Percentiles rank a stretch among this genome's conserved stretches.
phyloP scores from a whole-genome alignment of 805 yeast genomes.

The Metschnikowia proteae region DNA sequence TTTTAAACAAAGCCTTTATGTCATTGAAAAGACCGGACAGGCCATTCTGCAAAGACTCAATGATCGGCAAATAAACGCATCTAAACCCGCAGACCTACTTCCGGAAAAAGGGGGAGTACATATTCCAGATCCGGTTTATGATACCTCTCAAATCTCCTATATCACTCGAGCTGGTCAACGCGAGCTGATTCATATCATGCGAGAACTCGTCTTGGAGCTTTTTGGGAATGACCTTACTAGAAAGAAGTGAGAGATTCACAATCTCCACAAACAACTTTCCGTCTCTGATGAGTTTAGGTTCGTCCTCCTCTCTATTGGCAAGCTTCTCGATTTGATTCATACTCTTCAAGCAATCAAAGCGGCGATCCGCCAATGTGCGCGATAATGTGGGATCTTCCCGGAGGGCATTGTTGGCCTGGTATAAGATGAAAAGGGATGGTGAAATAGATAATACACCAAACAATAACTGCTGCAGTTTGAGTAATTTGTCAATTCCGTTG shows the following conservation, averaged over 20 bases:
- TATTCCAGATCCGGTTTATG: slow-evolving; percentile 58
- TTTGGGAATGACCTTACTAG: slow-evolving; percentile 48
- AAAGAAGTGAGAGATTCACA: slow-evolving; percentile 50
- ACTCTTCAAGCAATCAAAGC: slow-evolving; percentile 35
- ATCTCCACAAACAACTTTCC: slow-evolving; percentile 70
- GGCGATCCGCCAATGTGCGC: slow-evolving; percentile 29
- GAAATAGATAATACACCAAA: slow-evolving; percentile 87
- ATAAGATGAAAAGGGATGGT: slow-evolving; percentile 64
- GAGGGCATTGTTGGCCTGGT: slow-evolving; percentile 37
- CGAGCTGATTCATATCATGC: slow-evolving; percentile 58
- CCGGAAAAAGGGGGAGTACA: slow-evolving; percentile 44
- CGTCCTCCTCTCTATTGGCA: slow-evolving; percentile 23
- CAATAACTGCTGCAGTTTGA: slow-evolving; percentile 90
- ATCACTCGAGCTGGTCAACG: slow-evolving; percentile 29
- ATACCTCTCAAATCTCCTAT: slow-evolving; percentile 40
- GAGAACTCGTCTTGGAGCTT: slow-evolving; percentile 51
- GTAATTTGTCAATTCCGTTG: slow-evolving; percentile 82
- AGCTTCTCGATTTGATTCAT: slow-evolving; percentile 61
- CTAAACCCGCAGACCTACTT: neutral
- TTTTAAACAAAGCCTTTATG: neutral
- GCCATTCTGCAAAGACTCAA: neutral
- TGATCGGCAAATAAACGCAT: neutral
- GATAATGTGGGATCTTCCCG: slow-evolving; percentile 28
- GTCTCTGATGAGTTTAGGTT: slow-evolving; percentile 15
- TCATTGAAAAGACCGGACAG: neutral